Base-by-base conservation (phyloP, 2,329 filamentous ascomycete species). In the Septoria linicola region DNA sequence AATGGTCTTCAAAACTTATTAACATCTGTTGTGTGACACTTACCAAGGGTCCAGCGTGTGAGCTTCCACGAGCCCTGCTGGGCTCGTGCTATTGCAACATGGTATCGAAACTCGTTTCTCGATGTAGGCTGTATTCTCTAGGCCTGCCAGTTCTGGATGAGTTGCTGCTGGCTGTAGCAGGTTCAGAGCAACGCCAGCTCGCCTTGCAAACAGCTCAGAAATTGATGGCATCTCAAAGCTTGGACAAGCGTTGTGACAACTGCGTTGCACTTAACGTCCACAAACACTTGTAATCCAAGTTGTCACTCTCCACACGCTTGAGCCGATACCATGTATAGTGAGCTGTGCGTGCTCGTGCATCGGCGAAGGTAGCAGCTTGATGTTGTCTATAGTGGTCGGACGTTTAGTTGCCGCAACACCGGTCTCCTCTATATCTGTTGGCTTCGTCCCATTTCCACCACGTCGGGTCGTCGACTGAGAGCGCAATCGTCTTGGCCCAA, bases 21-120 rank as follows among this genome's bases (percentile, higher is more conserved):
- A n/a, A n/a, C n/a, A n/a, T n/a, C n/a, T n/a, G n/a, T n/a, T n/a
- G n/a, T n/a, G n/a, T 8, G 32, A 19, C 19, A 8, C 43, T 37
- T 46, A 46, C 86, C 88, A 96, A 19, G 91, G 89, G 68, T 96
- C 91, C 60, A 75, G 70, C 13, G 75, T 76, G 59, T 75, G 78
- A 46, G 81, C 80, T 62, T 77, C 77, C 34, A 80, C 71, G 48
- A 83, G 68, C 3, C 74, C 76, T 8, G 75, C 64, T n/a, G 80
- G 79, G 54, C 75, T 82, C 41, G 74, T 78, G 53, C 69, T 74
- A 60, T 78, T 81, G 61, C 73, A 74, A 60, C 73, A 74, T 4
- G 79, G 77, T 55, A 84, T 78, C 63, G 79, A 74, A 53, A 84
- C 76, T 51, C 81, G 75, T 53, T 63, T 68, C 20, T 59, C 59